Base-by-base conservation (phyloP, 192 early-diverging fungal genomes). In the Linnemannia schmuckeri region DNA sequence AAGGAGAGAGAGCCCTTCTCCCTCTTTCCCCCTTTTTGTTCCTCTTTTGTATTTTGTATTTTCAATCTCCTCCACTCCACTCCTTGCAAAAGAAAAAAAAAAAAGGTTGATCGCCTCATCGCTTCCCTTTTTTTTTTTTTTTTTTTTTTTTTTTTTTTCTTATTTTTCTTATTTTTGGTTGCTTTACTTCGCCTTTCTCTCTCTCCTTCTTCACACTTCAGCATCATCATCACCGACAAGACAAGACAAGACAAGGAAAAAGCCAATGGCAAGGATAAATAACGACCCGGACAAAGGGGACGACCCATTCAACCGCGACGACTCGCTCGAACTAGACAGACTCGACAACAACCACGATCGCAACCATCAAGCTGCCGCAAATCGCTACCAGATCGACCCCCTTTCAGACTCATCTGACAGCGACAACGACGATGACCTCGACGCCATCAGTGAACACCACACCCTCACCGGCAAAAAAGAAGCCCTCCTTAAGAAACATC, bases 361-460 rank as follows among this genome's bases (percentile, higher is more conserved):
- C 20, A 17, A 37, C 20, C 38, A 33, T 66, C 61, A 35, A 15
- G 18, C 84, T 24, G 38, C 71, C 24, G 71, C 71, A n/a, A 79
- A 81, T 69, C 79, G 78, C 15, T 87, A 87, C 68, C 75, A 81
- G 69, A 87, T 87, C 69, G 85, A 87, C 70, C 85, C 85, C n/a
- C 85, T 87, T 49, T 82, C 80, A 76, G 85, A 87, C 68, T 87
- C 76, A n/a, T 84, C 85, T n/a, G 85, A 87, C 8, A 76, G 38
- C 15, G 85, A 87, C n/a, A 76, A 81, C 49, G 85, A 87, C 38
- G 79, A 81, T 40, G 79, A 81, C 47, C 70, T 81, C 18, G 75
- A 87, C 13, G 72, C 30, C 30, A 49, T 78, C 18, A 73, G 75
- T 33, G 85, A 87, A 12, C 79, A 81, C 24, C 76, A 87, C 5